Evolutionary conservation across 2,329 filamentous ascomycete genomes (phyloP), one percentile per base, ranked within the genome.

Genomic region (Colletotrichum tanaceti): DNA sequence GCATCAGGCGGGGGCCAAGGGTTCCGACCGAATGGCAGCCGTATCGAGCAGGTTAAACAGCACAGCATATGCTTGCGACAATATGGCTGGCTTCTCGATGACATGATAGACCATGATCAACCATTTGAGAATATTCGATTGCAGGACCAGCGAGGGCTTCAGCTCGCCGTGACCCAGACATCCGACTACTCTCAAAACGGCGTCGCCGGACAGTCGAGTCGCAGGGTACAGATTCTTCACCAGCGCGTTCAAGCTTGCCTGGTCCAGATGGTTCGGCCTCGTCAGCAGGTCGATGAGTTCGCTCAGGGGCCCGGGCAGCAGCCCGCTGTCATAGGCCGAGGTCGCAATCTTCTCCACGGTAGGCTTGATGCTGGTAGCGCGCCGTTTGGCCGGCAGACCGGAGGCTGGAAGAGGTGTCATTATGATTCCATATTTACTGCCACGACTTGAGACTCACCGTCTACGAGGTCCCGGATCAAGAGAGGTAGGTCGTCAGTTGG

Each of bases 1-100:
- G 16, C 18, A 39, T 7, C 11, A n/a, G 7, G n/a, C 4, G n/a
- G 49, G 46, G 1, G 28, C 7, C 7, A 9, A 2, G 6, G 28
- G 4, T 47, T 39, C 73, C 60, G 81, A 91, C 85, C 92, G 86
- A 69, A 94, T 87, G 67, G 89, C 91, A 58, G 93, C 90, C 74
- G 93, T 95, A 75, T 97, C 92, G 6, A 97, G 84, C 71, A 95
- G 82, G 71, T 93, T 93, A 76, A 97, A 97, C 4, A 97, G 79
- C 20, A 95, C 87, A 0, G 89, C 84, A 74, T 97, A 97, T 1
- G 91, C 82, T 70, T 89, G 89, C 5, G 89, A 89, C 57, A 97
- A 79, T 10, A 90, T 81, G 7, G 81, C 82, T 53, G 86, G 85
- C 47, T 89, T 86, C 62, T 92, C 88, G 22, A 96, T 79, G 53